Evolutionary conservation across 2,329 filamentous ascomycete species (phyloP), one percentile per base, ranked within the genome.

Genomic region (Colletotrichum tabaci): DNA sequence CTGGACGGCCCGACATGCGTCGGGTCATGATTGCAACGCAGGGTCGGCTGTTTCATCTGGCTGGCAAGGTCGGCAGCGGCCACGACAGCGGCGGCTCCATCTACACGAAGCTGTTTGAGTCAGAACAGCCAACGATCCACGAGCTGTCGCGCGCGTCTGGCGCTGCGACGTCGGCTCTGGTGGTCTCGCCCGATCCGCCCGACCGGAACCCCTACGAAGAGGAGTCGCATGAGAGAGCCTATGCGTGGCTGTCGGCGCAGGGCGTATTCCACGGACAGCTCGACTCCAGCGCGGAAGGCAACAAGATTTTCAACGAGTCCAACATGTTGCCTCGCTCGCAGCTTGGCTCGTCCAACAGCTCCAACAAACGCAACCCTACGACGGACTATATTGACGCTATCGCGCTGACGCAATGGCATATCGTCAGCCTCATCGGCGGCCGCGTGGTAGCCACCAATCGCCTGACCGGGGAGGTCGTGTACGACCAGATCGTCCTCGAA

Each of bases 391-490:
- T 98, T 49, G 90, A 92, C 50, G 94, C 94, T 0, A 92, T 98
- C 80, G 91, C 93, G 0, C 84, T 99, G 74, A 97, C 95, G 7
- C 95, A 98, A 78, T 99, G 96, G 93, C 96, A 99, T 80, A 91
- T 98, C 61, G 82, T 99, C 26, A 90, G 92, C 74, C 86, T 99
- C 0, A 89, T 97, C 1, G 95, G 96, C 71, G 93, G 92, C 2
- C 90, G 94, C 38, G 87, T 99, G 3, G 90, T 98, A 26, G 95
- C 93, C 3, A 90, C 94, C 72, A 98, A 98, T 79, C 90, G 95
- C 42, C 87, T 99, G 57, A 96, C 95, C 50, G 94, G 96, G 38
- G 90, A 92, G 62, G 87, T 96, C 58, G 93, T 98, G 2, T 97
- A 96, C 76, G 94, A 98, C 79, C 95, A 98, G 81, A 87, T 91